These are phyloP conservation scores for Gossypium ekmanianum DNA, from an alignment of 345 rosid genomes.

Conservation along the genomic window DNA sequence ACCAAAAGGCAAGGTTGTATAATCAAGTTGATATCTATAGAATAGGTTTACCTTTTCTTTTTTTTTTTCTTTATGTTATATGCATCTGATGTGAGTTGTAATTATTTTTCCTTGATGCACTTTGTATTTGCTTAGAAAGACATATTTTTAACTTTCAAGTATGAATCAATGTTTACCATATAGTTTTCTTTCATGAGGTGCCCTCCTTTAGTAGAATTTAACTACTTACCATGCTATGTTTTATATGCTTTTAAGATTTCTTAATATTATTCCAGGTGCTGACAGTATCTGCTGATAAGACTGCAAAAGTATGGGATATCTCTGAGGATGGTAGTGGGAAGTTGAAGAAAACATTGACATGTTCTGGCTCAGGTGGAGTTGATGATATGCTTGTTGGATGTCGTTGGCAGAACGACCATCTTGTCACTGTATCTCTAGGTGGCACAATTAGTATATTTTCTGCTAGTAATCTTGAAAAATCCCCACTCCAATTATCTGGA, in stretches of 20 bases:
- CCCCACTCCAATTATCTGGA: slow-evolving; percentile 68
- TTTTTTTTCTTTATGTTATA: not conserved
- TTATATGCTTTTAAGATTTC: not conserved
- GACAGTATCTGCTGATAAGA: slow-evolving; percentile 95
- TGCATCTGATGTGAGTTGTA: not conserved
- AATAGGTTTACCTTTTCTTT: not conserved
- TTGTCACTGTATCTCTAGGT: slow-evolving; percentile 89
- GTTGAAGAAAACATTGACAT: slow-evolving; percentile 59
- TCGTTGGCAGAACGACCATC: slow-evolving; percentile 86
- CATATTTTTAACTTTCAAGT: not conserved
- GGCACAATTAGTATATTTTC: slow-evolving; percentile 76
- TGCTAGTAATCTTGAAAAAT: slow-evolving; percentile 68
- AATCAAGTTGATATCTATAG: not conserved
- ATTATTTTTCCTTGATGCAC: not conserved
- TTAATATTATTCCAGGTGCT: slow-evolving; percentile 46
- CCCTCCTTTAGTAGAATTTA: not conserved
- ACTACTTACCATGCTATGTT: not conserved
- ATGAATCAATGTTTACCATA: not conserved
- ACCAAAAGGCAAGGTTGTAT: not conserved
- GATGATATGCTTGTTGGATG: slow-evolving; percentile 97
- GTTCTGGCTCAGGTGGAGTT: slow-evolving; percentile 70
- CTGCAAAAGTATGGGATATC: slow-evolving; percentile 93
- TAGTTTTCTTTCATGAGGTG: slow-evolving; percentile 18
- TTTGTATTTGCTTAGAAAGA: slow-evolving; percentile 9
- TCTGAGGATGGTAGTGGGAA: slow-evolving; percentile 65